Evolutionary conservation across 1,284 basidiomycete species (phyloP), one percentile per base, ranked within the genome.

Genomic region (Cutaneotrichosporon daszewskae): DNA sequence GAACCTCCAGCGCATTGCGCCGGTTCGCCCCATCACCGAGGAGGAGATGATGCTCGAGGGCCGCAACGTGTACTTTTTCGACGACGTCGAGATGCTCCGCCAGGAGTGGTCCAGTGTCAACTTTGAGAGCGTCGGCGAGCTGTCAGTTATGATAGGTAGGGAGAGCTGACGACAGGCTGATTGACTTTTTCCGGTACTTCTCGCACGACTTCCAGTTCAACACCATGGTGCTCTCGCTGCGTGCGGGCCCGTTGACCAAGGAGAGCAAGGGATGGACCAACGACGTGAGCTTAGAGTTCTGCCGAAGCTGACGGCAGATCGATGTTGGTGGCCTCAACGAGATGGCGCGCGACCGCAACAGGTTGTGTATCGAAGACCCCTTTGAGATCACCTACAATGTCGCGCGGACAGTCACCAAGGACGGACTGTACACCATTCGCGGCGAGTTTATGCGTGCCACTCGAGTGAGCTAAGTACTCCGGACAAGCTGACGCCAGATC

Each of bases 381-480:
- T 98, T 98, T 66, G 92, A 97, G 69, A 79, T 77, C 28, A 83
- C 90, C 57, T 98, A 87, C 75, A 98, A 98, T 58, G 94, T 98
- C 33, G 85, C 90, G 3, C 79, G 94, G 52, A 97, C 94, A 54
- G 94, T 97, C 18, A 97, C 94, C 19, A 87, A 84, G 64, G 94
- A 98, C 63, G 94, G 94, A 1, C 76, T 97, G 39, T 96, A 96
- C 67, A 89, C 88, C 32, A 94, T 98, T 60, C 89, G 94, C 9
- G 94, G 94, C 38, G 94, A 97, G 74, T 95, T 97, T 68, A 96
- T 96, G 88, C 84, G 94, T 29, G 94, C 92, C 10, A 84, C 84
- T 22, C 80, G 91, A 37, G 66, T 69, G 31, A 55, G 66, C 54
- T 8, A 4, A 12, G 18, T 18, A 5, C 16, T 16, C 16, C 8